Conservation (phyloP, 1,139 yeast species). For the Geotrichum restrictum region DNA sequence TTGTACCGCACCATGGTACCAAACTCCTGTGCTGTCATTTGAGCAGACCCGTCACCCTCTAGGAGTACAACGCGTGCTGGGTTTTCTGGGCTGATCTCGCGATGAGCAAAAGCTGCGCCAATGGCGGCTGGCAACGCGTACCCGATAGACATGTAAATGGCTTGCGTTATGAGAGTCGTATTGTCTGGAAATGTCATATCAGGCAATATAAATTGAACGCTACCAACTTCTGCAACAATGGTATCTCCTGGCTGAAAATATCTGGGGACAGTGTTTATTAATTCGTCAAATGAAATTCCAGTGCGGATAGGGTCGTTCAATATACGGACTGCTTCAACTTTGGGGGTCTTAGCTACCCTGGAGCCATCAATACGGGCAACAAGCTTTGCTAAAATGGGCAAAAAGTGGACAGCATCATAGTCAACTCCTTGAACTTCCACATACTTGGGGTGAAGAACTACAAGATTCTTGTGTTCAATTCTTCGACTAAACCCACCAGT, state of each 20-base stretch:
- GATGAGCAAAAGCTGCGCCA: constrained; percentile 68
- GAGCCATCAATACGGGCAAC: constrained; percentile 37
- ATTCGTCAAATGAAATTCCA: constrained; percentile 39
- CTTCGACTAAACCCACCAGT: constrained; percentile 45
- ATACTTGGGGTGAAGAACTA: constrained; percentile 45
- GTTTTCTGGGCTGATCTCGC: constrained; percentile 43
- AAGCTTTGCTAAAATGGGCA: constrained; percentile 46
- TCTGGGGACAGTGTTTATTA: constrained; percentile 33
- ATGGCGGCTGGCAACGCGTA: constrained; percentile 79
- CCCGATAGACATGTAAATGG: constrained; percentile 78
- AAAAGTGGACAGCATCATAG: constrained; percentile 44
- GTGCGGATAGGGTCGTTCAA: constrained; percentile 25
- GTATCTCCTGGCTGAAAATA: constrained; percentile 58
- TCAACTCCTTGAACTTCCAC: constrained; percentile 44
- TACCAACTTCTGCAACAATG: constrained; percentile 71
- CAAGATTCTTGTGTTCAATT: constrained; percentile 37
- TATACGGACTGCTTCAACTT: constrained; percentile 22
- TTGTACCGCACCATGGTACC: constrained; percentile 61
- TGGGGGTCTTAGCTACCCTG: constrained; percentile 31
- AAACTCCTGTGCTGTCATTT: constrained; percentile 76
- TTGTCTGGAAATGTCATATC: constrained; percentile 57
- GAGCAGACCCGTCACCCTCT: constrained; percentile 90
- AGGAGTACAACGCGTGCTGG: constrained; percentile 59
- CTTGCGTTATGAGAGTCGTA: constrained; percentile 54
- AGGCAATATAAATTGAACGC: constrained; percentile 67